Evolutionary conservation across 768 basidiomycete genomes (phyloP), one percentile per base, ranked within the genome.

Genomic region (Tulasnella calospora): DNA sequence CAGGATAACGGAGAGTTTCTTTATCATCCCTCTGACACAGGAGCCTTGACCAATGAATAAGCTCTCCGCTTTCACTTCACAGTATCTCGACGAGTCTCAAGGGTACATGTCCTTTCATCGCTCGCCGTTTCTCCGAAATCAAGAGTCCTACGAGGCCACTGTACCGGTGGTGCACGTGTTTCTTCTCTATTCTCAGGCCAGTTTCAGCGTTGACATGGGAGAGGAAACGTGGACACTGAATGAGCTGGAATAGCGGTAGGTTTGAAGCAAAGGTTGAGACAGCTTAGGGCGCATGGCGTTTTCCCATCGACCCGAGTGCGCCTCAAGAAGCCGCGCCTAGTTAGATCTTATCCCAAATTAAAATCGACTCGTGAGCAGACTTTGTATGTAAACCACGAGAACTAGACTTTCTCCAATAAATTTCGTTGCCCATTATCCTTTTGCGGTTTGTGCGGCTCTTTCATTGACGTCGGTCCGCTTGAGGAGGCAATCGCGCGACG

Each of bases 401-500:
- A 35, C 61, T 67, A 67, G 61, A 67, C 61, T 67, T 67, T 67
- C 7, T 10, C 51, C 21, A 33, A 5, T 9, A 15, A 27, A 15
- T 0, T 15, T 67, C 12, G 61, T 33, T 27, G 61, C 61, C 15
- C 61, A 15, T 33, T 35, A 9, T 27, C 61, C 61, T 67, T 30
- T 67, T 67, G 61, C 61, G 27, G 61, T 35, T 67, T 67, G 61
- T 67, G 61, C 61, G 61, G 61, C 27, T 33, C 61, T 67, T 67
- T 27, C 61, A 19, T 67, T 67, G 61, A 67, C 61, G 61, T 67
- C 61, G 27, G 30, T 9, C 27, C 61, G 10, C 30, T 30, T 6
- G 30, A 35, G 61, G 0, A 44, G 44, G 15, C 61, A 35, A 67
- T 67, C 61, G 61, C 61, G 61, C 12, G 33, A 67, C 33, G 21